Evolutionary conservation across 75 land plant species (phyloP).

Genomic region (Picea glauca): DNA sequence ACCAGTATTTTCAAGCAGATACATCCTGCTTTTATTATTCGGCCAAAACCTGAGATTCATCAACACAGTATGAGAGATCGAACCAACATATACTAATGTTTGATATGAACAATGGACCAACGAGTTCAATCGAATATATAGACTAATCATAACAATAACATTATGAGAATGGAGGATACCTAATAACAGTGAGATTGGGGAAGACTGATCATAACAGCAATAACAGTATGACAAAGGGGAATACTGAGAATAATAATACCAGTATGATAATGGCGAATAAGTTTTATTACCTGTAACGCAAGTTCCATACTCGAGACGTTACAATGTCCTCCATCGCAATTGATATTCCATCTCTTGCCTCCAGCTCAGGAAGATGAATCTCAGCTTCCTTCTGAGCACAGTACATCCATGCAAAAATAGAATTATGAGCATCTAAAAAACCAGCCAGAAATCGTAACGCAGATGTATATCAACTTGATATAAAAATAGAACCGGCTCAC

Average conservation of each 20-base stretch:
- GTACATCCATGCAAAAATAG: background rate
- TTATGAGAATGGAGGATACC: no score
- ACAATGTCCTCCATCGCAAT: slow-evolving; percentile 87
- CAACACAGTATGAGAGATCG: background rate
- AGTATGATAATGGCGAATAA: background rate
- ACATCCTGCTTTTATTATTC: slow-evolving; percentile 99
- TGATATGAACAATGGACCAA: no score
- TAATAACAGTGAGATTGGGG: no score
- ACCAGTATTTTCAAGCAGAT: slow-evolving; percentile 96
- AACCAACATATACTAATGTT: background rate
- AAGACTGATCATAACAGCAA: no score
- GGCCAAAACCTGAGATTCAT: slow-evolving; percentile 81
- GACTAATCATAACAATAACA: no score
- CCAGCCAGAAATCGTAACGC: background rate
- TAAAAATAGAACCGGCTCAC: background rate
- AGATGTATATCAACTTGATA: background rate
- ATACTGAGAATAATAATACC: no score
- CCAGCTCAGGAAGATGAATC: slow-evolving; percentile 74
- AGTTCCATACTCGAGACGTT: slow-evolving; percentile 73
- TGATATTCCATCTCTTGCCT: slow-evolving; percentile 75
- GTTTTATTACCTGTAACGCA: slow-evolving; percentile 71
- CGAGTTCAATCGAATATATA: no score
- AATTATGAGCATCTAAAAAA: background rate
- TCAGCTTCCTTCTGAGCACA: slow-evolving; percentile 85
- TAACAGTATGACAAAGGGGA: no score